phyloP scores from a whole-genome alignment of 169 alveolate genomes.

The Plasmodium relictum region DNA sequence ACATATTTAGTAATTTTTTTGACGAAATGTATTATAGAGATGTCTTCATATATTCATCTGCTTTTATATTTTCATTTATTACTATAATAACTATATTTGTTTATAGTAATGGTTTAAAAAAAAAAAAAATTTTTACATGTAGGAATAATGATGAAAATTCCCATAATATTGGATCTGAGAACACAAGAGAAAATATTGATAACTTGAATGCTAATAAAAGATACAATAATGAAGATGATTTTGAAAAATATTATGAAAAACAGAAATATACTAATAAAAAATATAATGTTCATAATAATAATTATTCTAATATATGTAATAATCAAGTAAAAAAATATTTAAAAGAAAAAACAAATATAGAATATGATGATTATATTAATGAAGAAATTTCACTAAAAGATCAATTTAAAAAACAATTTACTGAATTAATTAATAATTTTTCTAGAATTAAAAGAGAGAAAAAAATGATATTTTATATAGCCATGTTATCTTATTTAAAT shows the following conservation, averaged over 20 bases:
- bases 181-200: conserved; percentile 13
- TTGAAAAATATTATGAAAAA: conserved; percentile 37
- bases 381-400: conserved; percentile 9
- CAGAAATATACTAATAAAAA: conserved; percentile 1
- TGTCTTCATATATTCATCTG: conserved; percentile 33
- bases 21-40: conserved; percentile 21
- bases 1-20: conserved; percentile 24
- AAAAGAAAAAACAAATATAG: conserved; percentile 14
- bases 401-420: conserved; percentile 42
- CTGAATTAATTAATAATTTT: conserved; percentile 6
- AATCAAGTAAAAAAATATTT: conserved; percentile 25
- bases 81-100: conserved; percentile 24
- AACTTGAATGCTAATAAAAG: background rate
- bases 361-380: conserved; percentile 17
- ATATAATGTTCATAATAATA: background rate
- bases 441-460: conserved; percentile 6
- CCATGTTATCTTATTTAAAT: conserved; percentile 38
- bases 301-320: conserved; percentile 26
- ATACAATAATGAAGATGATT: conserved; percentile 34
- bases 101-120: conserved; percentile 22
- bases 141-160: background rate
- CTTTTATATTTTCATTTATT: conserved; percentile 22
- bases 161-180: background rate
- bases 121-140: background rate
- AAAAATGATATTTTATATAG: conserved; percentile 22